Percentiles rank a stretch among this genome's conserved stretches.
Conservation (phyloP, 2,329 filamentous ascomycete species). For the Sphaerulina populicola region DNA sequence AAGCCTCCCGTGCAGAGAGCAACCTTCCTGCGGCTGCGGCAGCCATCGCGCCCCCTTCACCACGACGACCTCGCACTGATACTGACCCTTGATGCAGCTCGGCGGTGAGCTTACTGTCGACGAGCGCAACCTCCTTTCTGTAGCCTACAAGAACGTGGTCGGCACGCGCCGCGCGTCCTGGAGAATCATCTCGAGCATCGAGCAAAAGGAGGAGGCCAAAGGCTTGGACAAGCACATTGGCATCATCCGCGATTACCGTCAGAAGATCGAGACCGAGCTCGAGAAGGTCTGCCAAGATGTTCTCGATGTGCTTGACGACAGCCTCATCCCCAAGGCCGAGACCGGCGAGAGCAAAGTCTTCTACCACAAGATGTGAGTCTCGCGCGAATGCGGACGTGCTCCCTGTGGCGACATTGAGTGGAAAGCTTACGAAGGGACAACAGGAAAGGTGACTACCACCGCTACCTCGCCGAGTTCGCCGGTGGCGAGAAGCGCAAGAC, state of each 20-base stretch:
- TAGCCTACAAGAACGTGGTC: constrained; percentile 99
- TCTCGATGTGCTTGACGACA: constrained; percentile 85
- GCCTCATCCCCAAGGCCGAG: constrained; percentile 90
- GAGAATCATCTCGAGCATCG: constrained; percentile 99
- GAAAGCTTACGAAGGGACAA: constrained; percentile 15
- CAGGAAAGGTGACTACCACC: constrained; percentile 97
- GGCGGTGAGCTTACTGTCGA: constrained; percentile 61
- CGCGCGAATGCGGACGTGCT: background rate
- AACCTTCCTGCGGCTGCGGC: constrained; percentile 15
- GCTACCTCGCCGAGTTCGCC: constrained; percentile 88
- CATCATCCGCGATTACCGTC: constrained; percentile 93
- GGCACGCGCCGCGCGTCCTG: constrained; percentile 96
- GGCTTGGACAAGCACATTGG: constrained; percentile 88
- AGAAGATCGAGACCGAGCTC: constrained; percentile 96
- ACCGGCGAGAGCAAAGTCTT: constrained; percentile 99
- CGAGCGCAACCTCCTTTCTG: constrained; percentile 84
- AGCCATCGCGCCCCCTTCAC: background rate
- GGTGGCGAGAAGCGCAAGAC: constrained; percentile 86
- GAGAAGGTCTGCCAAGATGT: constrained; percentile 98
- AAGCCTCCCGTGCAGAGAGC: constrained; percentile 11
- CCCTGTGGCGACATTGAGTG: background rate
- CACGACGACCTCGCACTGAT: background rate
- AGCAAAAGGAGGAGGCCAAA: constrained; percentile 99
- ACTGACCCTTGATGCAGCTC: constrained; percentile 40
- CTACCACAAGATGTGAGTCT: constrained; percentile 96